These are phyloP conservation scores for Boletus barrowsii DNA, from an alignment of 768 basidiomycete genomes.

Conservation along the genomic window DNA sequence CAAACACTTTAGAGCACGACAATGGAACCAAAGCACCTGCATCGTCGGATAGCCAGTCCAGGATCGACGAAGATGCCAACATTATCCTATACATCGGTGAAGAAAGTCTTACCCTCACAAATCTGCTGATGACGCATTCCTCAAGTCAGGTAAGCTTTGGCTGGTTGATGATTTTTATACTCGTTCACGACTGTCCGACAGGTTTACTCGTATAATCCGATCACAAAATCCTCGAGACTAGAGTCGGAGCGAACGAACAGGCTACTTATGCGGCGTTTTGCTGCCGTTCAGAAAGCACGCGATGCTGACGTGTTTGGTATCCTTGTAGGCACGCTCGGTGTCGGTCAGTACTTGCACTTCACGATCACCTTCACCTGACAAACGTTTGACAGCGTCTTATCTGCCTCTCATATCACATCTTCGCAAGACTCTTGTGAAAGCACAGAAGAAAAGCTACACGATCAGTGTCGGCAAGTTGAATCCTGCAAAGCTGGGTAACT, in stretches of 20 bases:
- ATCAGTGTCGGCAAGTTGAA: constrained; percentile 94
- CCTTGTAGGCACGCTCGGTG: constrained; percentile 89
- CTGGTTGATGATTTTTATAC: not conserved
- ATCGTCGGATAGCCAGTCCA: not conserved
- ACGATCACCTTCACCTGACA: not conserved
- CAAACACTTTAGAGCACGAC: not conserved
- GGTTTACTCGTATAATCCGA: constrained; percentile 79
- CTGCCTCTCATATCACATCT: constrained; percentile 81
- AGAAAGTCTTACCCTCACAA: constrained; percentile 78
- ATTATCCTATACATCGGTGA: constrained; percentile 65
- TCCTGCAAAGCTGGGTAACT: constrained; percentile 93
- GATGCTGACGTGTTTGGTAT: constrained; percentile 95
- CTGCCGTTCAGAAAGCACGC: constrained; percentile 79
- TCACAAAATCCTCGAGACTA: constrained; percentile 40
- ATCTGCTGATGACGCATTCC: constrained; percentile 82
- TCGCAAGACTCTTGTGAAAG: constrained; percentile 60
- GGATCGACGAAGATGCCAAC: not conserved
- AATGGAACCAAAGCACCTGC: not conserved
- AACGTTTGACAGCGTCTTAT: constrained; percentile 60
- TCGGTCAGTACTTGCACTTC: constrained; percentile 48
- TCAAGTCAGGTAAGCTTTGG: constrained; percentile 48
- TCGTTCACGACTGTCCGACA: constrained; percentile 27
- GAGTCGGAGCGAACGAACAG: constrained; percentile 73
- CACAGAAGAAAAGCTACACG: constrained; percentile 90
- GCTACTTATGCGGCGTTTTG: constrained; percentile 88